Percentiles rank a stretch among this genome's conserved stretches.
Conservation (phyloP, 1,139 yeast species). For the Nakaseomyces bracarensis region DNA sequence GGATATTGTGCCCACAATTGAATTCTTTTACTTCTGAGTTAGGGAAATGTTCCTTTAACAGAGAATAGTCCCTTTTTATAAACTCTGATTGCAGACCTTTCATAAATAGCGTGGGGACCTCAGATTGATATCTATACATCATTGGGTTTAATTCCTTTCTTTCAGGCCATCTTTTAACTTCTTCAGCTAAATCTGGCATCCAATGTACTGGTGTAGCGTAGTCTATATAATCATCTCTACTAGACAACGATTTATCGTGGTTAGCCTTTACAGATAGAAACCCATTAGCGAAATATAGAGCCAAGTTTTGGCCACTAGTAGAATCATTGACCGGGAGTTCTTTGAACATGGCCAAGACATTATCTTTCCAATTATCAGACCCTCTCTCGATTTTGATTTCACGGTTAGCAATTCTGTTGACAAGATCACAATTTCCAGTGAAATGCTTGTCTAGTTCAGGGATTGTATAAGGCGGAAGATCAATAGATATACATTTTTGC, state of each 20-base stretch:
- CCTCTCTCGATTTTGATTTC: slow-evolving; percentile 23
- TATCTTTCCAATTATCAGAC: slow-evolving; percentile 20
- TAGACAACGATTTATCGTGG: slow-evolving; percentile 8
- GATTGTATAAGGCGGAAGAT: slow-evolving; percentile 28
- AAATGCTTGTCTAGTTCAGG: slow-evolving; percentile 19
- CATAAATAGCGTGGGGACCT: slow-evolving; percentile 21
- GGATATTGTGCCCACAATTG: slow-evolving; percentile 24
- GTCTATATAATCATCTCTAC: slow-evolving; percentile 17
- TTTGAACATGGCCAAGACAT: slow-evolving; percentile 16
- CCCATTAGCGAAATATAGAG: slow-evolving; percentile 28
- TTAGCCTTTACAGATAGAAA: slow-evolving; percentile 20
- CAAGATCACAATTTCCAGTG: slow-evolving; percentile 16
- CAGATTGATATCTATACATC: slow-evolving; percentile 10
- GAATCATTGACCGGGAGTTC: slow-evolving; percentile 14
- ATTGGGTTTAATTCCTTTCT: slow-evolving; percentile 9
- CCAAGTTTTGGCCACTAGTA: slow-evolving; percentile 13
- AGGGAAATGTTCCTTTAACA: slow-evolving; percentile 17
- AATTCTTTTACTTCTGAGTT: slow-evolving; percentile 19
- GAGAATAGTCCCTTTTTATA: slow-evolving; percentile 16
- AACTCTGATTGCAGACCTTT: slow-evolving; percentile 22
- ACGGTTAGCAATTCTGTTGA: slow-evolving; percentile 18
- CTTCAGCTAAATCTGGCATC: slow-evolving; percentile 22
- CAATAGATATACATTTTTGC: slow-evolving; percentile 25
- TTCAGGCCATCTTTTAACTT: slow-evolving; percentile 24
- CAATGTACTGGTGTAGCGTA: slow-evolving; percentile 21